Percentiles rank a stretch among this genome's conserved stretches.
Evolutionary conservation across 2,329 filamentous ascomycete species (phyloP).

Genomic region (Chaetoscypha palmicola): DNA sequence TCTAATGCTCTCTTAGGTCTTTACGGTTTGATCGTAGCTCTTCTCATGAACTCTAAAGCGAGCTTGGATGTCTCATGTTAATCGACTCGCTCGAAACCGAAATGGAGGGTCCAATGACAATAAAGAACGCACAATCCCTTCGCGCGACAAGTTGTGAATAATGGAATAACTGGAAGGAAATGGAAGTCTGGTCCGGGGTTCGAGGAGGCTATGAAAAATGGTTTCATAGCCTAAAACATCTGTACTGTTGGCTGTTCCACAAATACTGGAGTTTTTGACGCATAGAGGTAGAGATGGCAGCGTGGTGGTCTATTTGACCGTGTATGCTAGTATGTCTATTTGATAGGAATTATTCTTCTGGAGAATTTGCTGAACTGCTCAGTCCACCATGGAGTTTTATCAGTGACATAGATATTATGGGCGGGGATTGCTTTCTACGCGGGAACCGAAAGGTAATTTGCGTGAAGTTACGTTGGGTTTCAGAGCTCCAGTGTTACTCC

Average conservation of each 20-base stretch:
- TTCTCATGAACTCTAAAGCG: conserved; percentile 98
- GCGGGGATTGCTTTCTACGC: too few species aligned
- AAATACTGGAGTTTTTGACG: conserved; percentile 29
- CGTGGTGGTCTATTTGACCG: conserved; percentile 24
- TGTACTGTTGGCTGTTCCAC: conserved; percentile 28
- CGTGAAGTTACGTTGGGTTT: too few species aligned
- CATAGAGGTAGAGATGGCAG: conserved; percentile 29
- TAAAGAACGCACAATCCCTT: conserved; percentile 23
- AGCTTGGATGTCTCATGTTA: conserved; percentile 57
- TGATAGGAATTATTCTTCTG: conserved; percentile 17
- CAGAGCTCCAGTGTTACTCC: too few species aligned
- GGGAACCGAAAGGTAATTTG: too few species aligned
- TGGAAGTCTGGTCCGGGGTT: conserved; percentile 10
- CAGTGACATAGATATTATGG: too few species aligned
- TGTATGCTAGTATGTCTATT: conserved; percentile 31
- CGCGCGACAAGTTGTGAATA: conserved; percentile 26
- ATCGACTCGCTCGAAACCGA: conserved; percentile 18
- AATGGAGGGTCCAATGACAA: conserved; percentile 25
- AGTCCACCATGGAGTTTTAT: too few species aligned
- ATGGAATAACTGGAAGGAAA: conserved; percentile 13
- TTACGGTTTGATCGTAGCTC: conserved; percentile 65
- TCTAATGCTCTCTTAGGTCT: conserved; percentile 1
- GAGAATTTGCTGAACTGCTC: not conserved
- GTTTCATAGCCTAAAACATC: conserved; percentile 25
- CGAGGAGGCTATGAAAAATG: conserved; percentile 16